Base-by-base conservation (phyloP, 345 rosid genomes). In the Clarkia xantiana region DNA sequence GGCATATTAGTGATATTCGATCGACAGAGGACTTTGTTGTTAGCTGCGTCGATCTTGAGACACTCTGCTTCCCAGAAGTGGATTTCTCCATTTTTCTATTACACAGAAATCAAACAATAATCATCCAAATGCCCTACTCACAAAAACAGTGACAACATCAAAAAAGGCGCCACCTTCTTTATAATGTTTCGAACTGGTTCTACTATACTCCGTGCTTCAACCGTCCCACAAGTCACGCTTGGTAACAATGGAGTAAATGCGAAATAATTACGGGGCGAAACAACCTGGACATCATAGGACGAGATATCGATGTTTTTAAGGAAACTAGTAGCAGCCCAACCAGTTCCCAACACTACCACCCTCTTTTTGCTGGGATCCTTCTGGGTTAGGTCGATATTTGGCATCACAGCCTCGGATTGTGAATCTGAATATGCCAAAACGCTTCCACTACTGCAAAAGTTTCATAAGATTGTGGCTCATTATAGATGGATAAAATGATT, bases 191-290 rank as follows among this genome's bases (percentile, higher is more conserved):
- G 71, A 34, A 91, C 81, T 4, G 96, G 94, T 67, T 91, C 99
- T 0, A 72, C 94, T 38, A 84, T 84, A 72, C 99, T 91, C 25
- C 99, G 74, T 43, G 99, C 95, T 72, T 91, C 96, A 25, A 91
- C 88, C 3, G 96, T 87, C 16, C 99, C 99, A 53, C 99, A 87
- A 48, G 96, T 91, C 47, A 91, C 96, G 43, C 96, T 91, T 3
- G 96, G 99, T 38, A 91, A 74, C 61, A 87, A 58, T 18, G 99
- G 99, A 18, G 95, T 87, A 61, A 91, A 91, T 14, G 94, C 95
- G 68, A 91, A 91, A 68, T 91, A 91, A 68, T 91, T 91, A 54
- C 83, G 64, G 1, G 99, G 99, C 29, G 99, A 91, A 55, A 87
- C 76, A 67, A 87, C 87, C 60, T 84, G 82, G 65, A 91, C 84